Evolutionary conservation across 2,329 filamentous ascomycete species (phyloP), one percentile per base, ranked within the genome.

Genomic region (Claviceps humidiphila): DNA sequence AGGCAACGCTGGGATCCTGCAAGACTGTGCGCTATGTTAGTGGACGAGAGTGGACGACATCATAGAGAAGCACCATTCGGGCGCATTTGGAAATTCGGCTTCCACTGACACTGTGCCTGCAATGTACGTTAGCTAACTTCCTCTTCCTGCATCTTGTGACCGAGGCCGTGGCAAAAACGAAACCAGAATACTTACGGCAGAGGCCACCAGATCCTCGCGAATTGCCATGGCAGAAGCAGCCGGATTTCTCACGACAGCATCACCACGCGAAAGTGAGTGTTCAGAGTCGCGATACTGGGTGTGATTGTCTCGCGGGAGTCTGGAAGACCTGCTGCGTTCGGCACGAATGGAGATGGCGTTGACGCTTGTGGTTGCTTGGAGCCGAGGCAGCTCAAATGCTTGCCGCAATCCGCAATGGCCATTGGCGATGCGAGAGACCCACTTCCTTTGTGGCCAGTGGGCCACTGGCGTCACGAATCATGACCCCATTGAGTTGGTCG

Each of bases 121-220:
- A 20, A 47, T 52, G 50, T 13, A 38, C 47, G 17, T 43, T 43
- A 45, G 46, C 51, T 47, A 52, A 47, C 39, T n/a, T 49, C 20
- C 11, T 17, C 22, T 20, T 49, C 20, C 11, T 17, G 30, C 9
- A 47, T 16, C 7, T 37, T 26, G 40, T 16, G 45, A 50, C 16
- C 44, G 13, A 44, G 42, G 34, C 22, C n/a, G n/a, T 34, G 42
- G 20, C 9, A n/a, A 13, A 26, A 34, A 46, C 16, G 42, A 40
- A 16, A 39, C 4, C 5, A 24, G 16, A 9, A 9, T 24, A 67
- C 69, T 61, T 76, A 85, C 84, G 65, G 88, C 90, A 65, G 89
- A 95, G 60, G 82, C 76, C 63, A 95, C 81, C 58, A 96, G 75
- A 68, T 97, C 91, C 81, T 97, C 91, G 66, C 93, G 89, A 74